phyloP scores from a whole-genome alignment of 345 rosid species.

The Hevea brasiliensis region DNA sequence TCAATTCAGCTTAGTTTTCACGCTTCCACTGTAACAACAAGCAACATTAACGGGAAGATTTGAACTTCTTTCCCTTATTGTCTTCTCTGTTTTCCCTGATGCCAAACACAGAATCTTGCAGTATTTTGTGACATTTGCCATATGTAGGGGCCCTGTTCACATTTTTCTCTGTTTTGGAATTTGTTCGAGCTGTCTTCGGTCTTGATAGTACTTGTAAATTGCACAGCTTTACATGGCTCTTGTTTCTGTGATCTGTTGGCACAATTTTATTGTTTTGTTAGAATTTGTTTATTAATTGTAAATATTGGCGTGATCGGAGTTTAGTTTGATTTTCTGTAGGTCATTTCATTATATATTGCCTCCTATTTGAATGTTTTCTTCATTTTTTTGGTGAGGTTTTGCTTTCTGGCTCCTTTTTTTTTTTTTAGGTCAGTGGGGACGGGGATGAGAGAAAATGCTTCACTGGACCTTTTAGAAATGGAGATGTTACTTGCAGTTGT shows the following conservation, averaged over 20 bases:
- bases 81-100: not conserved
- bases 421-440: too few relatives aligned
- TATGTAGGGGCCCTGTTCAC: not conserved
- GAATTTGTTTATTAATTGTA: not conserved
- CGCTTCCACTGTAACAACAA: not conserved
- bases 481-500: not conserved
- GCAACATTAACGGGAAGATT: not conserved
- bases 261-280: not conserved
- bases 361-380: not conserved
- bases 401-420: too few relatives aligned
- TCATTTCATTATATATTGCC: not conserved
- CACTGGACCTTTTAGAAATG: not conserved
- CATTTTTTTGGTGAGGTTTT: not conserved
- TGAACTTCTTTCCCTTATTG: too few relatives aligned
- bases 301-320: not conserved
- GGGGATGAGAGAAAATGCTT: not conserved
- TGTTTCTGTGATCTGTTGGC: not conserved
- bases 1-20: not conserved
- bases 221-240: not conserved
- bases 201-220: slow-evolving; percentile 7
- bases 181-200: slow-evolving; percentile 9
- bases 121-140: not conserved
- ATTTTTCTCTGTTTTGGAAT: slow-evolving; percentile 1
- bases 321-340: not conserved
- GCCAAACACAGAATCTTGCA: not conserved